A percentile compares a stretch with the other conserved stretches of the same genome.
These are phyloP conservation scores for Aspergillus sp. DNA, from an alignment of 2,329 filamentous ascomycete species.

Conservation along the genomic window DNA sequence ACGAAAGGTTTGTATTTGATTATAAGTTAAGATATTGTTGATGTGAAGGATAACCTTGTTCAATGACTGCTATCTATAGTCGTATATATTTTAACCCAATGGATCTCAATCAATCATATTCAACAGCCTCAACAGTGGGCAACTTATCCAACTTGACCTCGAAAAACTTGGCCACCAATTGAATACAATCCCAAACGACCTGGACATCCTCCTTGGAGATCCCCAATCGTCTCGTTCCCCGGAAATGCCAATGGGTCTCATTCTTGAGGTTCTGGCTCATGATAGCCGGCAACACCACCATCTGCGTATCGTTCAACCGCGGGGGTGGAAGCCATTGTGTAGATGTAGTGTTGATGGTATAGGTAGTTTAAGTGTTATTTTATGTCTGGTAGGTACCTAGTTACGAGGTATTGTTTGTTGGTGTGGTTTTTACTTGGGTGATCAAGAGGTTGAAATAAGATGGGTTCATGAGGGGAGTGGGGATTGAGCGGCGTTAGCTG, in stretches of 20 bases:
- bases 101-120: constrained; percentile 17
- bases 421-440: too few relatives aligned
- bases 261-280: constrained; percentile 40
- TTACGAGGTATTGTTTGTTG: too few relatives aligned
- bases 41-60: background rate
- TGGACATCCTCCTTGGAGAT: constrained; percentile 37
- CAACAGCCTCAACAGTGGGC: constrained; percentile 27
- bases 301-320: constrained; percentile 31
- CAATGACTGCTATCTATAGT: background rate
- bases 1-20: too few relatives aligned
- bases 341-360: too few relatives aligned
- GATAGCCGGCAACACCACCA: constrained; percentile 40
- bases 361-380: too few relatives aligned
- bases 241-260: constrained; percentile 43
- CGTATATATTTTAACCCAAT: background rate
- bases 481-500: too few relatives aligned
- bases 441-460: too few relatives aligned
- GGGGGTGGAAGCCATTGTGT: too few relatives aligned
- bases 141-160: constrained; percentile 23
- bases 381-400: too few relatives aligned
- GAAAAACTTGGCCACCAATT: constrained; percentile 24
- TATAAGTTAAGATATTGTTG: too few relatives aligned
- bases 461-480: too few relatives aligned
- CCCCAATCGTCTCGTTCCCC: constrained; percentile 38
- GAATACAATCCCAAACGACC: constrained; percentile 26